phyloP scores from a whole-genome alignment of 2,329 filamentous ascomycete species.

The Ilyonectria mors-panacis region DNA sequence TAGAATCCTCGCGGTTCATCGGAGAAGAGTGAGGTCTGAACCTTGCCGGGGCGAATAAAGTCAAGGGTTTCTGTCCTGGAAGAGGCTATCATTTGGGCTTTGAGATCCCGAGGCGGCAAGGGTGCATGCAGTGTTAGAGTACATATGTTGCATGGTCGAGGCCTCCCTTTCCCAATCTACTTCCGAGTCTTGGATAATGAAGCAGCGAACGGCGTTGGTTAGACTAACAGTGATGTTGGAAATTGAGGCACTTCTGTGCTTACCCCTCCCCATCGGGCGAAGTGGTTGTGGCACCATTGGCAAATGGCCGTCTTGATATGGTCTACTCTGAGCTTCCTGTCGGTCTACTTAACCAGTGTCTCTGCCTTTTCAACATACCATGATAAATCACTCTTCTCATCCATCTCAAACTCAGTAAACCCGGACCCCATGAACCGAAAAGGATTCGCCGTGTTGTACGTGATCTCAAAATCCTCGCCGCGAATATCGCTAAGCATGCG shows the following conservation, averaged over 20 bases:
- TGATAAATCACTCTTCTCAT: constrained; percentile 38
- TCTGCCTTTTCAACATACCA: constrained; percentile 45
- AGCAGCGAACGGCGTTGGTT: too few species aligned
- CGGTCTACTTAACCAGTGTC: constrained; percentile 16
- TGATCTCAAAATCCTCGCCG: constrained; percentile 41
- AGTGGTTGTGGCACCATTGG: too few species aligned
- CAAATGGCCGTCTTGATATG: too few species aligned
- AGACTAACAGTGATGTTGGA: too few species aligned
- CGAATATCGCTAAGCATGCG: constrained; percentile 42
- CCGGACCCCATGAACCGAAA: constrained; percentile 44
- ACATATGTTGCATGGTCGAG: background rate
- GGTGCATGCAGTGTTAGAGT: constrained; percentile 10
- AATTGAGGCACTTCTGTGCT: too few species aligned
- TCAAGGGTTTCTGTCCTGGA: background rate
- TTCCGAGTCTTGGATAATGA: constrained; percentile 2
- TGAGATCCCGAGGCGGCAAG: constrained; percentile 15
- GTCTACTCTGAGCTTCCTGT: background rate
- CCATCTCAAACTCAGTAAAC: constrained; percentile 44
- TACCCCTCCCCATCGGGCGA: too few species aligned
- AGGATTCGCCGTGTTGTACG: constrained; percentile 37
- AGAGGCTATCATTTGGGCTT: constrained; percentile 3
- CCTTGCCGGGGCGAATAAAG: background rate
- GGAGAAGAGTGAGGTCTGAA: background rate
- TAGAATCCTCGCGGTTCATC: background rate
- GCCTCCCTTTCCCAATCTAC: constrained; percentile 8